These are phyloP conservation scores for Gossypium raimondii DNA, from an alignment of 345 rosid species.

Conservation along the genomic window DNA sequence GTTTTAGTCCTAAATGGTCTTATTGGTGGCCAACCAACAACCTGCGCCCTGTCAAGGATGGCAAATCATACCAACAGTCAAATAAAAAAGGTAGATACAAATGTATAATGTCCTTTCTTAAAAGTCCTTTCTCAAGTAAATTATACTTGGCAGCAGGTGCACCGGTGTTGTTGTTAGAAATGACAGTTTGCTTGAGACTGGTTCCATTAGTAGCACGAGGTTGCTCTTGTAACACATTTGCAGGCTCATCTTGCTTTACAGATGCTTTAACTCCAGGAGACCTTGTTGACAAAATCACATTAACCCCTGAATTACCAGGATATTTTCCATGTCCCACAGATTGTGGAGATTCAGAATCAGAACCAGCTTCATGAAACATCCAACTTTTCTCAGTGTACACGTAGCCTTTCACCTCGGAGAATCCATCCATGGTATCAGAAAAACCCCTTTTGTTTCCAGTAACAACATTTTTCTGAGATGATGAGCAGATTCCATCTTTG, in stretches of 20 bases:
- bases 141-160: slow-evolving; percentile 71
- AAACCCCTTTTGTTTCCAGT: slow-evolving; percentile 84
- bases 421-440: slow-evolving; percentile 66
- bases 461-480: slow-evolving; percentile 44
- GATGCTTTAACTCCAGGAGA: slow-evolving; percentile 36
- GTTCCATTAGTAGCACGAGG: slow-evolving; percentile 25
- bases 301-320: slow-evolving; percentile 45
- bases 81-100: not conserved
- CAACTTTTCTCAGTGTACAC: slow-evolving; percentile 53
- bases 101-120: no score
- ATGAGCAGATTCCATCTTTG: slow-evolving; percentile 46
- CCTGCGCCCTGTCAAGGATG: slow-evolving; percentile 62
- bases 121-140: not conserved
- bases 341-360: slow-evolving; percentile 40
- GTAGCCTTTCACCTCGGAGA: slow-evolving; percentile 56
- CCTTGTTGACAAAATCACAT: slow-evolving; percentile 41
- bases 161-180: slow-evolving; percentile 41
- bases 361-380: slow-evolving; percentile 46
- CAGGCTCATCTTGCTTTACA: slow-evolving; percentile 40
- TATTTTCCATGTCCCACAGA: slow-evolving; percentile 37
- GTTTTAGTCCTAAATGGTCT: slow-evolving; percentile 77
- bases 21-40: slow-evolving; percentile 96
- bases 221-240: slow-evolving; percentile 36
- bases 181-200: slow-evolving; percentile 26
- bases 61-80: slow-evolving; percentile 7